Base-by-base conservation (phyloP, 129 eudicot species). In the Flaveria robusta region DNA sequence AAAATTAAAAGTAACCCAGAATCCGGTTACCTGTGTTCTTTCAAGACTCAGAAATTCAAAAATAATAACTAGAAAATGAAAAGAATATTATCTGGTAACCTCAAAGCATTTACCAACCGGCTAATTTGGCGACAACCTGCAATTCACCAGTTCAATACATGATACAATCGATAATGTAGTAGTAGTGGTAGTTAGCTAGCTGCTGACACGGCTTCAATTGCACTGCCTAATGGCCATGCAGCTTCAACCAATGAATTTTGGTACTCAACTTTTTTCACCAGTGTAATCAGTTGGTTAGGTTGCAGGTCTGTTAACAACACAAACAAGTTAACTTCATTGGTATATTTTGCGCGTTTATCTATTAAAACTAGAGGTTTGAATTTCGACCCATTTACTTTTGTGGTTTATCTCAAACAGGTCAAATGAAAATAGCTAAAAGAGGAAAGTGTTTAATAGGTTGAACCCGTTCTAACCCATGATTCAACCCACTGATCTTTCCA, bases 141-240 rank as follows among this genome's bases (percentile, higher is more conserved):
- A 9, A 43, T 15, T 50, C 66, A 66, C 74, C 72, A 50, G 52
- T 56, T 67, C 54, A 54, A 54, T 77, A 72, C 74, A 79, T 65
- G 56, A 79, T 54, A 59, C 74, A 27, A 42, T 29, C 7, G 26
- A 79, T 22, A 50, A 72, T 13, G 63, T 39, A 72, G 63, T 39
- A 72, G 42, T 42, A n/a, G 27, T 76, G 14, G 20, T 31, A 27
- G 62, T 79, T 82, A 85, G 49, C 37, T 58, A 50, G 12, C 43
- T 52, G 92, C 87, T 52, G 98, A 90, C 4, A 87, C 92, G 1
- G 79, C 93, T 70, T 93, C 98, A 75, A 93, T 91, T 70, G 98
- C 98, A 84, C 98, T 93, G 77, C 98, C 98, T n/a, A 93, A 74
- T 4, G 98, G 98, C 98, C 98, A 93, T 27, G 98, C 98, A n/a